These are phyloP conservation scores for Seiridium cupressi DNA, from an alignment of 2,329 filamentous ascomycete genomes.

Conservation along the genomic window DNA sequence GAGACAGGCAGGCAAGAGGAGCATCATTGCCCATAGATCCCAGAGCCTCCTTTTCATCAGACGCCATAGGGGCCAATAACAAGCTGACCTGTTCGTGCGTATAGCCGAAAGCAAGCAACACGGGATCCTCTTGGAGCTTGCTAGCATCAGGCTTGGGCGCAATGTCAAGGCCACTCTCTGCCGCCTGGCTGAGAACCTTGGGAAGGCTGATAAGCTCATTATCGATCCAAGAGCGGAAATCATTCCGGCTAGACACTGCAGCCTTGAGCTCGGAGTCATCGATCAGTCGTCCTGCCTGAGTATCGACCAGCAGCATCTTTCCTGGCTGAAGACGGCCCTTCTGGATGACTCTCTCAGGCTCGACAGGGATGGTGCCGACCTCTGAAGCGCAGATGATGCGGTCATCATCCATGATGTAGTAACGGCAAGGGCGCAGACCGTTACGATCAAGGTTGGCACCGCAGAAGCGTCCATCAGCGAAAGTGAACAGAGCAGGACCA, in stretches of 20 bases:
- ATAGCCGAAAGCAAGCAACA: slow-evolving; percentile 86
- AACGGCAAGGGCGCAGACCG: slow-evolving; percentile 90
- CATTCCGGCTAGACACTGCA: slow-evolving; percentile 79
- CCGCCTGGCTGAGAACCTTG: slow-evolving; percentile 64
- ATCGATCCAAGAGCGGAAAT: slow-evolving; percentile 88
- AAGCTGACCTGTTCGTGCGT: slow-evolving; percentile 93
- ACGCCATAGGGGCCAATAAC: slow-evolving; percentile 91
- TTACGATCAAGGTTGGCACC: slow-evolving; percentile 97
- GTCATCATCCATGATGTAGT: slow-evolving; percentile 95
- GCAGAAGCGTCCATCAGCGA: slow-evolving; percentile 93
- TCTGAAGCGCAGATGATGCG: slow-evolving; percentile 97
- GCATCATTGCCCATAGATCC: slow-evolving; percentile 98
- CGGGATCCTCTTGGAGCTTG: slow-evolving; percentile 78
- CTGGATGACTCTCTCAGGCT: slow-evolving; percentile 85
- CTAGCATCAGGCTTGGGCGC: slow-evolving; percentile 64
- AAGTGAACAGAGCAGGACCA: slow-evolving; percentile 93
- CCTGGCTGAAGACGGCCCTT: slow-evolving; percentile 93
- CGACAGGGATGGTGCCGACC: slow-evolving; percentile 88
- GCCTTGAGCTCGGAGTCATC: slow-evolving; percentile 90
- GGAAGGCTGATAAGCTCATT: slow-evolving; percentile 81
- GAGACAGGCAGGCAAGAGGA: slow-evolving; percentile 86
- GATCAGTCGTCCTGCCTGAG: slow-evolving; percentile 83
- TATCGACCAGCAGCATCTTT: slow-evolving; percentile 95
- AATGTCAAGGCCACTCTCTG: slow-evolving; percentile 57
- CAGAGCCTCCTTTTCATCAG: slow-evolving; percentile 93